phyloP scores from a whole-genome alignment of 2,329 filamentous ascomycete genomes.

The Claviceps sp. region DNA sequence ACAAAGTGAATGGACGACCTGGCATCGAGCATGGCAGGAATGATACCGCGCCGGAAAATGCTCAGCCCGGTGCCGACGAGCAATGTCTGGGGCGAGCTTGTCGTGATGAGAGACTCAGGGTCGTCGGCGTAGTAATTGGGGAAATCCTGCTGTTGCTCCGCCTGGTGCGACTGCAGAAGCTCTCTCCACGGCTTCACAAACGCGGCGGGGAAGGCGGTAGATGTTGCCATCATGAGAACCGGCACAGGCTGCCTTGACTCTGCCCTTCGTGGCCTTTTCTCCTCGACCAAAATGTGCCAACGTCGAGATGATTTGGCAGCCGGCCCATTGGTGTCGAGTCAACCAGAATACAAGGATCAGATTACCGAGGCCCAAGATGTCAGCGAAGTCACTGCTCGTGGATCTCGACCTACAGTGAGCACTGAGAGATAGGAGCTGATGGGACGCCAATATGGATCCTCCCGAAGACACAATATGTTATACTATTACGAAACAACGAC shows the following conservation, averaged over 20 bases:
- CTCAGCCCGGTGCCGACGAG: slow-evolving; percentile 44
- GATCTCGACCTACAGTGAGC: too few relatives aligned
- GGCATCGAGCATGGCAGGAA: slow-evolving; percentile 48
- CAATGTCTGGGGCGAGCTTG: slow-evolving; percentile 33
- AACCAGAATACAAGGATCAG: too few relatives aligned
- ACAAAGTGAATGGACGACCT: slow-evolving; percentile 57
- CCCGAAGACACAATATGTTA: too few relatives aligned
- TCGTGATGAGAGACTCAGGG: slow-evolving; percentile 33
- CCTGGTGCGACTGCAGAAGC: slow-evolving; percentile 17
- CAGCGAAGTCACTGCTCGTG: too few relatives aligned
- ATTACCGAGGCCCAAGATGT: too few relatives aligned
- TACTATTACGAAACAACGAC: too few relatives aligned
- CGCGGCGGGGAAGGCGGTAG: slow-evolving; percentile 19
- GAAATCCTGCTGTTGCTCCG: slow-evolving; percentile 27
- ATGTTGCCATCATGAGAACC: neutral
- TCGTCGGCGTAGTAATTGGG: slow-evolving; percentile 34
- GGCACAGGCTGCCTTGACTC: neutral
- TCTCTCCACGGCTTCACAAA: slow-evolving; percentile 27
- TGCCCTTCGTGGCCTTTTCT: too few relatives aligned
- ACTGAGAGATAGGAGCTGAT: too few relatives aligned
- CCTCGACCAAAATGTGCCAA: too few relatives aligned
- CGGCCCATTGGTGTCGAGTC: too few relatives aligned
- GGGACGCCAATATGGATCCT: too few relatives aligned
- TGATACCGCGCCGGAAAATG: slow-evolving; percentile 39
- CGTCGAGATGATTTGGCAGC: too few relatives aligned